Evolutionary conservation across 768 basidiomycete species (phyloP).

Genomic region (Russula virescens): DNA sequence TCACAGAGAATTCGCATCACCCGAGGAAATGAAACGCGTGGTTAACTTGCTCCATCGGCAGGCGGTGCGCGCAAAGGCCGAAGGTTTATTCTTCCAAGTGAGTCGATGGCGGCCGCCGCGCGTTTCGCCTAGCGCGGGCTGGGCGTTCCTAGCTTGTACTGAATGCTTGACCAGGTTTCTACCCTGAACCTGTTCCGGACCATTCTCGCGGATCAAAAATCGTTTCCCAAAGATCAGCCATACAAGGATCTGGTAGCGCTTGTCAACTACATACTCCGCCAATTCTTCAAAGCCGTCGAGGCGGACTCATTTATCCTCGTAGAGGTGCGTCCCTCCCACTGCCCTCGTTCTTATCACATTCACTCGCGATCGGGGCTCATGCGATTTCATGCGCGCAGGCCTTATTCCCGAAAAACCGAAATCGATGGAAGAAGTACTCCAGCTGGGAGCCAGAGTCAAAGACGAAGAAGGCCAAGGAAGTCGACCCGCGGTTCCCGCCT

Average conservation of each 20-base stretch:
- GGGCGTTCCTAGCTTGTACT: neutral
- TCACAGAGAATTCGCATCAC: conserved; percentile 72
- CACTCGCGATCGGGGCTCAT: neutral
- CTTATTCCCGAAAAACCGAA: conserved; percentile 86
- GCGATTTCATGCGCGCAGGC: conserved; percentile 40
- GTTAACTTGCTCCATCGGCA: conserved; percentile 88
- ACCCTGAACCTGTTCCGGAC: conserved; percentile 83
- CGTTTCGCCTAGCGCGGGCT: conserved; percentile 4
- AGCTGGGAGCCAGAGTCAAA: conserved; percentile 61
- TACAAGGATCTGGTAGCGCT: conserved; percentile 79
- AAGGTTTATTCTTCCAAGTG: conserved; percentile 94
- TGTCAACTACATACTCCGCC: conserved; percentile 80
- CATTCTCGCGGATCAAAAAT: conserved; percentile 75
- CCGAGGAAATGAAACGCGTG: conserved; percentile 85
- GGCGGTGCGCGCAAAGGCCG: conserved; percentile 85
- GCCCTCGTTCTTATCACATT: neutral
- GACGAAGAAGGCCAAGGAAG: conserved; percentile 28
- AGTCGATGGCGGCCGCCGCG: conserved; percentile 25
- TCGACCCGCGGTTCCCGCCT: conserved; percentile 44
- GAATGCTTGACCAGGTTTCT: conserved; percentile 57
- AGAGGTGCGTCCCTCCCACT: conserved; percentile 47
- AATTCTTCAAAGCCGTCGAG: conserved; percentile 89
- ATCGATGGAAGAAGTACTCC: conserved; percentile 80
- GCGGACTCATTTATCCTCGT: conserved; percentile 83
- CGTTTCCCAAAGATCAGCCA: conserved; percentile 71